Conservation (phyloP, 2,329 filamentous ascomycete species). For the Xylariaceae sp. region DNA sequence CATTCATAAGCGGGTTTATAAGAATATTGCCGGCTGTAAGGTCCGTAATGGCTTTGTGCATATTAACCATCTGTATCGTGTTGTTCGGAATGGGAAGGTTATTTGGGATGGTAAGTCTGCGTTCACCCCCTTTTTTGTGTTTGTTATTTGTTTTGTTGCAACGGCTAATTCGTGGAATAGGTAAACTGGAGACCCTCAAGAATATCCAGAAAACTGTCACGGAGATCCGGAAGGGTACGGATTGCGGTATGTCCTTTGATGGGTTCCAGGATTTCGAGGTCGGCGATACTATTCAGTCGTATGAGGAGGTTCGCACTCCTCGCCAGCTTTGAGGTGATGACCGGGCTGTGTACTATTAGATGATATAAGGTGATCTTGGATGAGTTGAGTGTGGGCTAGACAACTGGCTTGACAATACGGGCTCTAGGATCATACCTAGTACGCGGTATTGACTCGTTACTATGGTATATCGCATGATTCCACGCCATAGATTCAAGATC, state of each 20-base stretch:
- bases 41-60: slow-evolving; percentile 74
- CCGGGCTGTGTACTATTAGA: too few relatives aligned
- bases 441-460: too few relatives aligned
- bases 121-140: background rate
- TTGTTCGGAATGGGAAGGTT: slow-evolving; percentile 64
- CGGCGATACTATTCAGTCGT: slow-evolving; percentile 84
- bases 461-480: too few relatives aligned
- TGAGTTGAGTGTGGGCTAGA: too few relatives aligned
- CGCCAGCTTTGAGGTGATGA: slow-evolving; percentile 41
- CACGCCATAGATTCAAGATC: too few relatives aligned
- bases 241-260: slow-evolving; percentile 85
- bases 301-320: slow-evolving; percentile 76
- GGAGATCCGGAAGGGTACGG: slow-evolving; percentile 87
- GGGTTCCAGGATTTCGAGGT: slow-evolving; percentile 70
- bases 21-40: slow-evolving; percentile 80
- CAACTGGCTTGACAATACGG: too few relatives aligned
- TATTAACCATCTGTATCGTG: slow-evolving; percentile 59
- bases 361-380: too few relatives aligned
- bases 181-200: slow-evolving; percentile 74
- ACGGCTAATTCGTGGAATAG: slow-evolving; percentile 40
- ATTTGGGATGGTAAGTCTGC: slow-evolving; percentile 76
- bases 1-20: slow-evolving; percentile 61
- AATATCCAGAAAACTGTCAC: slow-evolving; percentile 86
- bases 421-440: too few relatives aligned
- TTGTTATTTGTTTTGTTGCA: background rate